These are phyloP conservation scores for Fragaria ananassa DNA, from an alignment of 306 rosid genomes.

Conservation along the genomic window DNA sequence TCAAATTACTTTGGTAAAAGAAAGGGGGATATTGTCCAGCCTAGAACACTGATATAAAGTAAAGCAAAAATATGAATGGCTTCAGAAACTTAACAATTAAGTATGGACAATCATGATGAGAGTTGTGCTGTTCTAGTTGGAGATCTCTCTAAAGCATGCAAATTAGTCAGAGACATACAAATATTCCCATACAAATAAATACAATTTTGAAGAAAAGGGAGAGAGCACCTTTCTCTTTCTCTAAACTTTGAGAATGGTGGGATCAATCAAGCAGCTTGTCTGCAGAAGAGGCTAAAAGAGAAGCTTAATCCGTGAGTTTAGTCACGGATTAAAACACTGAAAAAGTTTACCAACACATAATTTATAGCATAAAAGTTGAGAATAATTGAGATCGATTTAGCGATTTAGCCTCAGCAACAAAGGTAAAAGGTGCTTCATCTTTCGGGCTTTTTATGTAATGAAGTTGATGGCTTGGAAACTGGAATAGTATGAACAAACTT, in stretches of 20 bases:
- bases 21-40: slow-evolving; percentile 43
- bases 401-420: background rate
- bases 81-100: slow-evolving; percentile 57
- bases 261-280: slow-evolving; percentile 11
- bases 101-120: slow-evolving; percentile 35
- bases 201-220: slow-evolving; percentile 12
- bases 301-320: background rate
- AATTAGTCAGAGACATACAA: background rate
- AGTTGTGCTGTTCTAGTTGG: slow-evolving; percentile 25
- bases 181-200: slow-evolving; percentile 6
- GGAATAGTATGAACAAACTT: background rate
- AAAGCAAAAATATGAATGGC: slow-evolving; percentile 22
- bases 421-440: background rate
- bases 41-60: slow-evolving; percentile 39
- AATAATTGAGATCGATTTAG: background rate
- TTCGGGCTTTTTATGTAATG: background rate
- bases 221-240: slow-evolving; percentile 19
- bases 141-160: slow-evolving; percentile 19
- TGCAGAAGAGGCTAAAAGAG: background rate
- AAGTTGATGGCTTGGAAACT: background rate
- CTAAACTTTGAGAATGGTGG: slow-evolving; percentile 27
- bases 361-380: background rate
- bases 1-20: slow-evolving; percentile 44
- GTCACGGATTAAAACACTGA: slow-evolving; percentile 13
- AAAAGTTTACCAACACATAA: background rate